Percentiles rank a stretch among this genome's conserved stretches.
phyloP scores from a whole-genome alignment of 2,329 filamentous ascomycete genomes.

The Fusarium dimerum region DNA sequence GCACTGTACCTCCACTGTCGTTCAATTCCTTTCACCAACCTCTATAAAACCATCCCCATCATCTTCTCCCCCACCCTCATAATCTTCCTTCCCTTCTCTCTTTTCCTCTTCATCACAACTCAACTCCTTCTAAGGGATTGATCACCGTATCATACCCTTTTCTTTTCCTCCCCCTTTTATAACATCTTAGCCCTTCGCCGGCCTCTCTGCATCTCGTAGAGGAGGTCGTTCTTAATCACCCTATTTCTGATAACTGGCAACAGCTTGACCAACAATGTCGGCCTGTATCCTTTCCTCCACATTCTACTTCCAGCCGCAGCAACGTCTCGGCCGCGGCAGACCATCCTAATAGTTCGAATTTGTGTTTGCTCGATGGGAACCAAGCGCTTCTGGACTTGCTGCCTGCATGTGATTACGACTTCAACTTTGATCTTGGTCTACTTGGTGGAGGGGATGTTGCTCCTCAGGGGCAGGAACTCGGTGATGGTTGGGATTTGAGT shows the following conservation, averaged over 20 bases:
- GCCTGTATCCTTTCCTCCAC: slow-evolving; percentile 15
- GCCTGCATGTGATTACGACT: slow-evolving; percentile 8
- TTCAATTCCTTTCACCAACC: too few relatives aligned
- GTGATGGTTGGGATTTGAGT: slow-evolving; percentile 6
- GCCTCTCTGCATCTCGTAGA: background rate
- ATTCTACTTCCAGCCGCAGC: slow-evolving; percentile 20
- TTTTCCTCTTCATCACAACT: background rate
- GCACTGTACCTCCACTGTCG: too few relatives aligned
- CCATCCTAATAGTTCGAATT: slow-evolving; percentile 10
- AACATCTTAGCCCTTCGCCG: background rate
- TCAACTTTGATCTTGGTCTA: slow-evolving; percentile 11
- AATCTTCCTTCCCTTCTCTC: background rate
- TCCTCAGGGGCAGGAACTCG: slow-evolving; percentile 6
- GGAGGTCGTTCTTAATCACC: slow-evolving; percentile 10
- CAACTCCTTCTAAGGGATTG: background rate
- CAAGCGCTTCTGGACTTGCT: slow-evolving; percentile 22
- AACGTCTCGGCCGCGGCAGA: slow-evolving; percentile 13
- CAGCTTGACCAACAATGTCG: slow-evolving; percentile 11
- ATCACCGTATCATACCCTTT: background rate
- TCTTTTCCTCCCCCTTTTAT: background rate
- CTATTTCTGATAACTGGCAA: slow-evolving; percentile 31
- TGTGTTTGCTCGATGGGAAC: slow-evolving; percentile 6
- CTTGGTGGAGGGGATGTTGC: slow-evolving; percentile 3
- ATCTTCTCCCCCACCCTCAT: background rate
- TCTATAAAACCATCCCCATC: background rate